Evolutionary conservation across 129 eudicot species (phyloP), one percentile per base, ranked within the genome.

Genomic region (Tagetes erecta): DNA sequence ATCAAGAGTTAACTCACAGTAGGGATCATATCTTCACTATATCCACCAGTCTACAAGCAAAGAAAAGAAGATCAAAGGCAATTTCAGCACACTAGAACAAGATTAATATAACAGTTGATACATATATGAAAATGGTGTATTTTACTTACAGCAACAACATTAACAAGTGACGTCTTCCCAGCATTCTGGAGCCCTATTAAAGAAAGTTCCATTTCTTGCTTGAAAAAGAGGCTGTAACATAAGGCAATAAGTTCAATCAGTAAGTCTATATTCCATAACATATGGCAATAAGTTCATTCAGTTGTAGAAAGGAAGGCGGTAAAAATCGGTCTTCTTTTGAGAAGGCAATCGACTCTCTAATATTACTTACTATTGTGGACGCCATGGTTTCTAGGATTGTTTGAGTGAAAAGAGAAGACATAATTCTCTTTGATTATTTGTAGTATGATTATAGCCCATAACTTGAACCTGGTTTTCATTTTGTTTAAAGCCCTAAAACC

Each of bases 161-260:
- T 94, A 73, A 94, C 99, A 56, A 94, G 99, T 14, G 99, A 94
- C 57, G 99, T 94, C 80, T 94, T 94, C 44, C 99, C 99, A 35
- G 99, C 99, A 70, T 94, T 91, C 71, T 94, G 99, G 80, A 94
- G 99, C 55, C 99, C 99, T 62, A 94, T 94, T 53, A 93, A 73
- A 87, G 98, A 90, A 64, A 93, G 96, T 86, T 90, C 98, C 98
- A 93, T 93, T 85, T 93, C 98, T 82, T 93, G 98, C 87, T 93
- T 90, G 85, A 93, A 93, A 74, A 93, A 90, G 82, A 93, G 97
- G 95, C 98, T 93, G 97, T 68, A 85, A 76, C 34, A 55, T 9
- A 67, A 56, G 20, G 71, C 57, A 49, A 31, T 41, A 58, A 80
- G 70, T 10, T 41, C 47, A 58, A 35, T 33, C 14, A n/a, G 3